These are phyloP conservation scores for Magnolia kwangsiensis DNA, from an alignment of 164 flowering plant species.

Conservation along the genomic window DNA sequence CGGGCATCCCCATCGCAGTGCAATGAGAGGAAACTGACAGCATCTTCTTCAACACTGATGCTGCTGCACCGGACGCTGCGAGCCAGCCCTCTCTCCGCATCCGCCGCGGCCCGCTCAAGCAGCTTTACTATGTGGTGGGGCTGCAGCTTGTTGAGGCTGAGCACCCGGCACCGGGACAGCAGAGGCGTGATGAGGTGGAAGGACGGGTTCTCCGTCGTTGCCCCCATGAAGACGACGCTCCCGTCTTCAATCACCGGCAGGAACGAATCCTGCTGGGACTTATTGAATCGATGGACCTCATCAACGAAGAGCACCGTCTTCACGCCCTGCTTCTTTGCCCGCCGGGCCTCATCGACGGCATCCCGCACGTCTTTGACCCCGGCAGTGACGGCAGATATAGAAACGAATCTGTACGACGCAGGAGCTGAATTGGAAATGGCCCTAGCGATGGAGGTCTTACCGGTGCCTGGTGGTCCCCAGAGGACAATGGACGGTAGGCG, in stretches of 20 bases:
- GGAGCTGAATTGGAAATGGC: constrained; percentile 48
- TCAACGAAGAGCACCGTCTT: constrained; percentile 73
- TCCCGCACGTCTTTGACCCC: constrained; percentile 91
- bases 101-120: constrained; percentile 42
- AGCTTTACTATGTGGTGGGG: constrained; percentile 41
- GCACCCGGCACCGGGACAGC: constrained; percentile 70
- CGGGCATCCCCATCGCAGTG: constrained; percentile 91
- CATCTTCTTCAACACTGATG: constrained; percentile 37
- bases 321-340: constrained; percentile 18
- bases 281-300: constrained; percentile 89
- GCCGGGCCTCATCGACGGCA: constrained; percentile 64
- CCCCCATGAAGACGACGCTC: constrained; percentile 71
- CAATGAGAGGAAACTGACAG: constrained; percentile 42
- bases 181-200: constrained; percentile 81
- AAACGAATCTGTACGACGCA: constrained; percentile 43
- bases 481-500: constrained; percentile 70
- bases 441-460: constrained; percentile 80
- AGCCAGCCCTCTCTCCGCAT: constrained; percentile 44
- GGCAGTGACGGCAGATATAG: constrained; percentile 65
- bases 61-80: constrained; percentile 28
- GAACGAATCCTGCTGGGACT: constrained; percentile 81
- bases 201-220: constrained; percentile 92
- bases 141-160: constrained; percentile 49
- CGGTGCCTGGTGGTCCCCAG: constrained; percentile 97
- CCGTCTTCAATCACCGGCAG: constrained; percentile 89